Conservation (phyloP, 495 filamentous ascomycete species). For the Venustampulla echinocandica region DNA sequence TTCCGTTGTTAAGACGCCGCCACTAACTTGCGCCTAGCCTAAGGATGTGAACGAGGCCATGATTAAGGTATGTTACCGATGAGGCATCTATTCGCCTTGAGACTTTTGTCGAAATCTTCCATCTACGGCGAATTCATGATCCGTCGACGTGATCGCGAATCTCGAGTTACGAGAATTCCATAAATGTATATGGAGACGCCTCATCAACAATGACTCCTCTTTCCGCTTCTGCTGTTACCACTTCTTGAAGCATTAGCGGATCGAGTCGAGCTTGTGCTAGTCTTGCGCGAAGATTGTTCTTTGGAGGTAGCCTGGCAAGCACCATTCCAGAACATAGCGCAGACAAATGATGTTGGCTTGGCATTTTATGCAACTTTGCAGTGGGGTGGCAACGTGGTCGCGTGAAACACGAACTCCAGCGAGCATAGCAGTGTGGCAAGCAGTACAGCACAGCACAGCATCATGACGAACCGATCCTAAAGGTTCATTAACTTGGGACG, state of each 20-base stretch:
- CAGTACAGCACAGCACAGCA: conserved; percentile 28
- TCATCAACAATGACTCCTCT: conserved; percentile 33
- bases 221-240: conserved; percentile 21
- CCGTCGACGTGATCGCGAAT: conserved; percentile 15
- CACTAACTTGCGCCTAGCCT: conserved; percentile 47
- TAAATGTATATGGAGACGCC: conserved; percentile 11
- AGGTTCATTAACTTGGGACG: too few relatives aligned
- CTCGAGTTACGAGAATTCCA: conserved; percentile 9
- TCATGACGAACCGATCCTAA: background rate
- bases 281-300: conserved; percentile 32
- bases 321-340: conserved; percentile 24
- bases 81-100: conserved; percentile 38
- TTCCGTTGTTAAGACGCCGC: background rate
- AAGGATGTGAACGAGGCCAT: conserved; percentile 86
- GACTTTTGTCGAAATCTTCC: conserved; percentile 42
- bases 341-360: conserved; percentile 22
- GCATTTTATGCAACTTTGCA: conserved; percentile 1
- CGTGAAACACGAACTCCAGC: conserved; percentile 37
- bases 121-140: conserved; percentile 16
- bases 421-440: conserved; percentile 51
- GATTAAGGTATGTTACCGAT: conserved; percentile 98
- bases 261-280: conserved; percentile 40
- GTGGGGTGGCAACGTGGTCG: background rate
- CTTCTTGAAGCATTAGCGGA: conserved; percentile 19
- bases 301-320: conserved; percentile 45